Evolutionary conservation across 148 eudicot species (phyloP).

Genomic region (Persicaria maculosa): DNA sequence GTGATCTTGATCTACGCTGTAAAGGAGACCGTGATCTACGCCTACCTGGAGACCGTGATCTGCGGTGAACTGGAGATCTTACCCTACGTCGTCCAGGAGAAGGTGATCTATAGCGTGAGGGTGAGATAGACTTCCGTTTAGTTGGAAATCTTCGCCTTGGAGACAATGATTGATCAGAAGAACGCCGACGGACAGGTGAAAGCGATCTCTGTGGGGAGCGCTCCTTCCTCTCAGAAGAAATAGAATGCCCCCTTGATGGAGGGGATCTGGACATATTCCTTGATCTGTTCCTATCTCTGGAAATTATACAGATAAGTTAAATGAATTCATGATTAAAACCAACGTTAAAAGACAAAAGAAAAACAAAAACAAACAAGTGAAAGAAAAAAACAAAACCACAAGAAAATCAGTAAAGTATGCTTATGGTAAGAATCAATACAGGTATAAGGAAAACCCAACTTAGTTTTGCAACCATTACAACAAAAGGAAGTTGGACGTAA

Average conservation of each 20-base stretch:
- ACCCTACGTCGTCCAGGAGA: constrained; percentile 21
- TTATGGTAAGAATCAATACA: background rate
- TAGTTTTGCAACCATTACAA: background rate
- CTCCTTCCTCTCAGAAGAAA: constrained; percentile 39
- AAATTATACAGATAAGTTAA: background rate
- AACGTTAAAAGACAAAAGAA: background rate
- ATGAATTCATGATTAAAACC: background rate
- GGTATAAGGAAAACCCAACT: background rate
- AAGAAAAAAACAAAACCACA: background rate
- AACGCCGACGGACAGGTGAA: constrained; percentile 46
- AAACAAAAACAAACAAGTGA: background rate
- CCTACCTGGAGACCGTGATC: constrained; percentile 29
- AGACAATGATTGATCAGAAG: constrained; percentile 34
- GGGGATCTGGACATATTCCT: constrained; percentile 63
- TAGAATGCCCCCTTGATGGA: constrained; percentile 39
- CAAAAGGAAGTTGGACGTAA: background rate
- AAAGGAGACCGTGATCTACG: constrained; percentile 23
- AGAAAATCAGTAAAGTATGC: background rate
- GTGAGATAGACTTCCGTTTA: constrained; percentile 9
- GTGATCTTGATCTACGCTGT: constrained; percentile 19
- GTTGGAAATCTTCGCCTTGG: constrained; percentile 29
- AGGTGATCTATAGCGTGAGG: constrained; percentile 14
- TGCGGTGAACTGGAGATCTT: constrained; percentile 18
- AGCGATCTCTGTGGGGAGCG: constrained; percentile 47
- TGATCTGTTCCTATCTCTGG: constrained; percentile 53